phyloP scores from a whole-genome alignment of 148 eudicot genomes.

The Silene uniflora region DNA sequence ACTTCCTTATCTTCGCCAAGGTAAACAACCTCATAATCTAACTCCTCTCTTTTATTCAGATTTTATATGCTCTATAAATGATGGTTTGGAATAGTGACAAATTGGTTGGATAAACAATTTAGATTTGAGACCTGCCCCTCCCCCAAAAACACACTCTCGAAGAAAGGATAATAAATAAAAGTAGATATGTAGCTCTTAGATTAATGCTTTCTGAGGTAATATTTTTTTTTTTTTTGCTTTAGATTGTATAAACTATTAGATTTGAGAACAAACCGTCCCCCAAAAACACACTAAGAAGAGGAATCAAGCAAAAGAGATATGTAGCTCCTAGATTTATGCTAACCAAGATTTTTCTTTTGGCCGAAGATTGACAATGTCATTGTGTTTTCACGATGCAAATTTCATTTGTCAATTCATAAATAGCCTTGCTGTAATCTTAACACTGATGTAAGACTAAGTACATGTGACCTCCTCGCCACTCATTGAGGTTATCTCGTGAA shows the following conservation, averaged over 20 bases:
- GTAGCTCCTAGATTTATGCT: background rate
- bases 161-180: too few relatives aligned
- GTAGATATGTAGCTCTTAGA: too few relatives aligned
- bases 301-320: background rate
- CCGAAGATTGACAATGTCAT: background rate
- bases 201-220: background rate
- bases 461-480: background rate
- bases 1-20: conserved; percentile 47
- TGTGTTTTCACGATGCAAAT: too few relatives aligned
- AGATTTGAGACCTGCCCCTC: background rate
- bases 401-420: background rate
- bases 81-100: background rate
- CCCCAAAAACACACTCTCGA: too few relatives aligned
- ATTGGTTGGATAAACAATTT: background rate
- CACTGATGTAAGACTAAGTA: background rate
- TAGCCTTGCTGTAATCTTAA: background rate
- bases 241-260: background rate
- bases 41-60: background rate
- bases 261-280: background rate
- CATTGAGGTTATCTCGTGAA: background rate
- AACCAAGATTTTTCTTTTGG: background rate
- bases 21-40: conserved; percentile 25
- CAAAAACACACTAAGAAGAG: background rate
- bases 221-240: background rate
- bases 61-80: background rate